A percentile compares a stretch with the other conserved stretches of the same genome.
Conservation (phyloP, 805 yeast genomes). For the Yarrowia sp. region DNA sequence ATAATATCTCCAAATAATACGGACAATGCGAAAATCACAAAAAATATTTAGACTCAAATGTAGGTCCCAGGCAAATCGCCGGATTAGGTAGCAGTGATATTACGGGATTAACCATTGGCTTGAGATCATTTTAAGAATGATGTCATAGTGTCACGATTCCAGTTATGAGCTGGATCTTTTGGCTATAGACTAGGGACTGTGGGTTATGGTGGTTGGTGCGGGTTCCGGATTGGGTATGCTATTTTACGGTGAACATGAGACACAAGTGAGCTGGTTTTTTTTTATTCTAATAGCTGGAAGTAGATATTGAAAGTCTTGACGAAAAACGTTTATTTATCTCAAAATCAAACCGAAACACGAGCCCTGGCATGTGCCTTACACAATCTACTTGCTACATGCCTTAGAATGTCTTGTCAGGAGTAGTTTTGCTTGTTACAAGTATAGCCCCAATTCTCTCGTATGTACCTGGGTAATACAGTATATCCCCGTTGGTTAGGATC, state of each 20-base stretch:
- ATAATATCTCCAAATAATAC: neutral
- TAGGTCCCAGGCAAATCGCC: slow-evolving; percentile 16
- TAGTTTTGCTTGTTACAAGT: too few species aligned
- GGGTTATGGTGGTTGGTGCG: too few species aligned
- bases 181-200: too few species aligned
- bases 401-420: too few species aligned
- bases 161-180: neutral
- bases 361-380: neutral
- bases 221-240: too few species aligned
- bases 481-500: neutral
- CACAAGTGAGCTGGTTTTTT: too few species aligned
- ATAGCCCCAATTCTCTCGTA: neutral
- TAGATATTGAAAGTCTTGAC: too few species aligned
- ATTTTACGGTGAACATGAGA: too few species aligned
- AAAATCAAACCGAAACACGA: too few species aligned
- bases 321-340: neutral
- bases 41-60: neutral
- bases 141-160: too few species aligned
- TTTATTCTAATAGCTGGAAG: too few species aligned
- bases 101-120: neutral
- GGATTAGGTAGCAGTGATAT: neutral
- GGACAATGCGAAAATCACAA: neutral
- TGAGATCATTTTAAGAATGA: neutral
- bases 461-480: neutral
- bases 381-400: neutral